phyloP scores from a whole-genome alignment of 768 basidiomycete genomes.

The Rhodotorula kratochvilovae region DNA sequence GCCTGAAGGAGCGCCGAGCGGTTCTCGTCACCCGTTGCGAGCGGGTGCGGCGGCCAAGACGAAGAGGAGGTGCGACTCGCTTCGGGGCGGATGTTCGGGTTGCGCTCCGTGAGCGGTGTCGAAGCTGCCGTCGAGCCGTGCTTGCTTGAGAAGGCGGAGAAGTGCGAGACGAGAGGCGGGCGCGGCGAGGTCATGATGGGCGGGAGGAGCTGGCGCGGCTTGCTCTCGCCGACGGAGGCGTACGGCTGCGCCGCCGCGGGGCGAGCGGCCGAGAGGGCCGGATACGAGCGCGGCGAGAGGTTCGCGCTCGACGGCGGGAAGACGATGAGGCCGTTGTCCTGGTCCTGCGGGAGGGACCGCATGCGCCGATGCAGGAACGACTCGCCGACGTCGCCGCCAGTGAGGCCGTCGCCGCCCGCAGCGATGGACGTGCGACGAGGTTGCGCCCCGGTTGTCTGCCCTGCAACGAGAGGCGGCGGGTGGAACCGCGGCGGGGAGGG shows the following conservation, averaged over 20 bases:
- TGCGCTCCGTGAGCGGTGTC: background rate
- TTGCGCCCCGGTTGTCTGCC: background rate
- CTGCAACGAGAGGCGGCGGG: background rate
- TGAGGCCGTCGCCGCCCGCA: background rate
- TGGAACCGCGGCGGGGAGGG: background rate
- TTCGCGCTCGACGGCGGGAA: background rate
- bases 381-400: conserved; percentile 5
- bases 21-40: too few species aligned
- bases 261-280: background rate
- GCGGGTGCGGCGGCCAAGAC: background rate
- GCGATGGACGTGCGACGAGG: background rate
- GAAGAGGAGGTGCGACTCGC: background rate
- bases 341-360: background rate
- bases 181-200: background rate
- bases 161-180: conserved; percentile 13
- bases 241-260: background rate
- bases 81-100: too few species aligned
- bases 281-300: background rate
- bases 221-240: background rate
- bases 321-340: background rate
- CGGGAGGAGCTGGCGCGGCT: background rate
- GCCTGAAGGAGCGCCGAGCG: background rate
- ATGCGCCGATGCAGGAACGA: conserved; percentile 16
- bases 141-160: conserved; percentile 16
- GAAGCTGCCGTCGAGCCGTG: background rate